These are phyloP conservation scores for Ilyonectria robusta DNA, from an alignment of 2,329 filamentous ascomycete species.

Conservation along the genomic window DNA sequence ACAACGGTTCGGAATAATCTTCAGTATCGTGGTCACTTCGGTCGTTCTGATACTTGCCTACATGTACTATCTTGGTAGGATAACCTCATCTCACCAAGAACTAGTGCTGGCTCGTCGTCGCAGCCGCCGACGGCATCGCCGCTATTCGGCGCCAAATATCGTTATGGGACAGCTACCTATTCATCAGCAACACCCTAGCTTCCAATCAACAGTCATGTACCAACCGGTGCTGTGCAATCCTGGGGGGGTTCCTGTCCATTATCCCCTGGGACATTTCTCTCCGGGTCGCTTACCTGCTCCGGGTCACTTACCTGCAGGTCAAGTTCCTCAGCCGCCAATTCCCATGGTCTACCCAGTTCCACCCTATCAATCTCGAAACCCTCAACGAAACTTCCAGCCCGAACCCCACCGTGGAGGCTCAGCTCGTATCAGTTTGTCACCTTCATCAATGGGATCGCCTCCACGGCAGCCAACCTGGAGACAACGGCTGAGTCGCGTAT, in stretches of 20 bases:
- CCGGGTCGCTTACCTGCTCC: conserved; percentile 13
- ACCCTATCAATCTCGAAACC: conserved; percentile 2
- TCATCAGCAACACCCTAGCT: conserved; percentile 32
- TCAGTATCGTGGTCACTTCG: conserved; percentile 51
- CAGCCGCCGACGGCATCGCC: conserved; percentile 21
- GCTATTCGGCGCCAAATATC: conserved; percentile 3
- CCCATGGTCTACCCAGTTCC: conserved; percentile 15
- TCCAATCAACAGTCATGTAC: conserved; percentile 31
- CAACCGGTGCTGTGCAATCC: conserved; percentile 37
- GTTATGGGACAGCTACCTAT: conserved; percentile 35
- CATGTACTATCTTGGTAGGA: conserved; percentile 54
- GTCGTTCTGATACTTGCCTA: conserved; percentile 49
- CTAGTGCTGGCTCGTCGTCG: conserved; percentile 20
- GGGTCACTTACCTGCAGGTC: background rate
- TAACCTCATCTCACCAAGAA: conserved; percentile 36
- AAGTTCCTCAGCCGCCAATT: conserved; percentile 21
- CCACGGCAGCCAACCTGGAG: conserved; percentile 45
- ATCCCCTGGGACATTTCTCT: conserved; percentile 4
- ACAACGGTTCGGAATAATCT: conserved; percentile 58
- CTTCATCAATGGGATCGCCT: conserved; percentile 10
- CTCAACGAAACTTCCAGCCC: background rate
- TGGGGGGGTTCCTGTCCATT: background rate
- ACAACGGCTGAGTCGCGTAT: conserved; percentile 45
- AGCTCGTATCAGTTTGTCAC: background rate
- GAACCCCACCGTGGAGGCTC: background rate